These are phyloP conservation scores for Breviolum minutum DNA, from an alignment of 73 alveolate species.

Conservation along the genomic window DNA sequence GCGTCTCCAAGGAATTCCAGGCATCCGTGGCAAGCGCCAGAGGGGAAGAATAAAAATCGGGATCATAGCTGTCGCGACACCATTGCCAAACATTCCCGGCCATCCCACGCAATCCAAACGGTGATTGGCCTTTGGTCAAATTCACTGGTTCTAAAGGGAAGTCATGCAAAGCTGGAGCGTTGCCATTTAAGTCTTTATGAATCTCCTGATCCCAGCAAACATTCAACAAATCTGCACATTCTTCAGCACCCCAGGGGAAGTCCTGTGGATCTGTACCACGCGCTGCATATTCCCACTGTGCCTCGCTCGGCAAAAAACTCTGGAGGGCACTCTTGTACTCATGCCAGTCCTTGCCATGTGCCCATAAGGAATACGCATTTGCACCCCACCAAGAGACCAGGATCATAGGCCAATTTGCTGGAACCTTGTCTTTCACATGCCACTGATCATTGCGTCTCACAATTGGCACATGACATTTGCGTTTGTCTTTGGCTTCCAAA, in stretches of 20 bases:
- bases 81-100: slow-evolving; percentile 61
- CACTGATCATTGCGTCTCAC: neutral
- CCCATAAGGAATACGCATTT: slow-evolving; percentile 68
- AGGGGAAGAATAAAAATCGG: slow-evolving; percentile 15
- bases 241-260: slow-evolving; percentile 38
- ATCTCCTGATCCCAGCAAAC: slow-evolving; percentile 31
- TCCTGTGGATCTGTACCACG: slow-evolving; percentile 16
- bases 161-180: slow-evolving; percentile 13
- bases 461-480: slow-evolving; percentile 3
- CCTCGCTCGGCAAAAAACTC: slow-evolving; percentile 54
- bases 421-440: slow-evolving; percentile 32
- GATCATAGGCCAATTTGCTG: slow-evolving; percentile 55
- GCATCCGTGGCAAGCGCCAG: slow-evolving; percentile 18
- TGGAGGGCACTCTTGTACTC: slow-evolving; percentile 28
- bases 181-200: neutral
- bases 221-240: slow-evolving; percentile 14
- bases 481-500: neutral
- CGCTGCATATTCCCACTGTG: slow-evolving; percentile 78
- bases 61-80: slow-evolving; percentile 65
- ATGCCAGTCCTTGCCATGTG: slow-evolving; percentile 43
- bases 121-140: slow-evolving; percentile 4
- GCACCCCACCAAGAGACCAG: slow-evolving; percentile 82
- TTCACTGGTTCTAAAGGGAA: slow-evolving; percentile 64
- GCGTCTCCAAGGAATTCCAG: slow-evolving; percentile 51
- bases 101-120: slow-evolving; percentile 54